Evolutionary conservation across 2,329 filamentous ascomycete genomes (phyloP).

Genomic region (Paecilomyces dactylethromorphus): DNA sequence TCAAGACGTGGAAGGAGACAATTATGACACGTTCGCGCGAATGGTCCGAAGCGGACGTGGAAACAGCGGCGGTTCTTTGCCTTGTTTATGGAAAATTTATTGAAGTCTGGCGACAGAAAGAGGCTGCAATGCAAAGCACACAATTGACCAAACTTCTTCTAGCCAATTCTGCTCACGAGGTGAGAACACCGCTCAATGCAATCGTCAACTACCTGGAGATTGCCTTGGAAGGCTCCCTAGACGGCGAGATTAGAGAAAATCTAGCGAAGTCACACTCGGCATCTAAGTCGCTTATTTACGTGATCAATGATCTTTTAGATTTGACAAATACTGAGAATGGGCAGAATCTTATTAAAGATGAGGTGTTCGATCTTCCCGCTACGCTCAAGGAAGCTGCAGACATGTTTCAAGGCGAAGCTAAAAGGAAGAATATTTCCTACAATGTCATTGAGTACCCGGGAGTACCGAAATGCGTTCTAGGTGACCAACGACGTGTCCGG

Average conservation of each 20-base stretch:
- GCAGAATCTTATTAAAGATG: conserved; percentile 69
- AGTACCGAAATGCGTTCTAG: conserved; percentile 64
- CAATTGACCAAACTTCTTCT: conserved; percentile 72
- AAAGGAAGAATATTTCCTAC: conserved; percentile 67
- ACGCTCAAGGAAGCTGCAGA: conserved; percentile 74
- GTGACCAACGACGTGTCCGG: conserved; percentile 72
- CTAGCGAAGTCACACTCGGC: conserved; percentile 79
- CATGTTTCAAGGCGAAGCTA: conserved; percentile 66
- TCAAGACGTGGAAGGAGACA: conserved; percentile 73
- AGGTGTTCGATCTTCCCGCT: conserved; percentile 64
- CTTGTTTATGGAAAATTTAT: conserved; percentile 87
- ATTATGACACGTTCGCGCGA: conserved; percentile 76
- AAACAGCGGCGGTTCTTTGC: conserved; percentile 81
- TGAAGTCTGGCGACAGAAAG: conserved; percentile 87
- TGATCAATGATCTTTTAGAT: conserved; percentile 87
- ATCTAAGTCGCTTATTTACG: conserved; percentile 86
- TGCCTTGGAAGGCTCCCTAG: conserved; percentile 71
- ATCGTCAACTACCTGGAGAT: conserved; percentile 96
- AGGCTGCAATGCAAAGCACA: conserved; percentile 73
- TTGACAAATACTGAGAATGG: conserved; percentile 84
- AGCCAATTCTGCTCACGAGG: conserved; percentile 86
- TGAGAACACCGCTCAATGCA: conserved; percentile 82
- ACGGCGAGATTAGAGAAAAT: conserved; percentile 78
- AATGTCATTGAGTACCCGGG: conserved; percentile 61
- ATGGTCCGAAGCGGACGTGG: conserved; percentile 83